Evolutionary conservation across 345 rosid species (phyloP).

Genomic region (Combretum micranthum): DNA sequence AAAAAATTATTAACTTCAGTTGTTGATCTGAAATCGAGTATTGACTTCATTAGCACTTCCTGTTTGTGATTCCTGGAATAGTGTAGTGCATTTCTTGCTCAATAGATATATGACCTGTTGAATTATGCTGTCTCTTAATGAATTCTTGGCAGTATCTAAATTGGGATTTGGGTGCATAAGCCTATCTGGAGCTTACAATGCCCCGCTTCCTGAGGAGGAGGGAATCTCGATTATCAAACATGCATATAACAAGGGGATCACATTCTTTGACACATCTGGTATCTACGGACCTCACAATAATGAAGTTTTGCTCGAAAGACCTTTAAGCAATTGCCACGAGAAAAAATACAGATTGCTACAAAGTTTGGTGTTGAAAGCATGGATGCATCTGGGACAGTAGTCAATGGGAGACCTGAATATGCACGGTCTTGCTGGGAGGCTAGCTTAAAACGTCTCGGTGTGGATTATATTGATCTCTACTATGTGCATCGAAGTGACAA

Average conservation of each 20-base stretch:
- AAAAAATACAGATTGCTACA: constrained; percentile 23
- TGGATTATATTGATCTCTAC: constrained; percentile 28
- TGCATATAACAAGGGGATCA: constrained; percentile 8
- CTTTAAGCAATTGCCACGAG: constrained; percentile 21
- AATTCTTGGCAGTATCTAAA: constrained; percentile 5
- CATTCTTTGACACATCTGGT: constrained; percentile 9
- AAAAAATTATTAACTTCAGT: not conserved
- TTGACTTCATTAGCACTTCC: no score
- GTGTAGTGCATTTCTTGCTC: no score
- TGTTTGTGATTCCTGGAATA: no score
- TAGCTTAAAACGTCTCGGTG: constrained; percentile 23
- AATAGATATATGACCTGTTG: no score
- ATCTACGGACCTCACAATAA: constrained; percentile 3
- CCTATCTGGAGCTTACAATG: constrained; percentile 6
- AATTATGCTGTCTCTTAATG: no score
- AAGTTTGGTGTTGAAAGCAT: constrained; percentile 16
- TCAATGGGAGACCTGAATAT: constrained; percentile 9
- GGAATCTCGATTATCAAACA: constrained; percentile 8
- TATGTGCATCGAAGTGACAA: constrained; percentile 25
- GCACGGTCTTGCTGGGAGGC: constrained; percentile 12
- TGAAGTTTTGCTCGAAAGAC: constrained; percentile 16
- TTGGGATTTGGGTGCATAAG: constrained; percentile 16
- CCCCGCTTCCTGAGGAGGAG: constrained; percentile 9
- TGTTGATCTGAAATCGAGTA: no score
- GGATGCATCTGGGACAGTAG: not conserved